Evolutionary conservation across 768 basidiomycete genomes (phyloP), one percentile per base, ranked within the genome.

Genomic region (Tylopilus rubrobrunneus): DNA sequence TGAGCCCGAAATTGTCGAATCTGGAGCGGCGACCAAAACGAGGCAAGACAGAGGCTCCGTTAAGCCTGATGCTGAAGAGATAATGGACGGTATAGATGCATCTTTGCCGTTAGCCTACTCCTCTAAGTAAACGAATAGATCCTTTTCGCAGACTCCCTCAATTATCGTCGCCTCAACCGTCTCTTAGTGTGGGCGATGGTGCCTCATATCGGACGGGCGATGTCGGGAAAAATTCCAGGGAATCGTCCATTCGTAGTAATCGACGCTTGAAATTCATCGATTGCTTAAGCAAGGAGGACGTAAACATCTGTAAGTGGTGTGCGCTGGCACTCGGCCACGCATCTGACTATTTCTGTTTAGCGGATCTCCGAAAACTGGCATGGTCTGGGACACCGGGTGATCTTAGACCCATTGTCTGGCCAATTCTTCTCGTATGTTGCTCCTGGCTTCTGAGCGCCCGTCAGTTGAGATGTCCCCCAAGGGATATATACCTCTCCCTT

Each of bases 361-460:
- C 83, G 19, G 90, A 92, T 67, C 76, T 99, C 56, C 80, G 94
- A 45, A 93, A 92, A 65, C 80, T 97, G 45, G 87, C 94, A 19
- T 99, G 97, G 97, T 87, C 87, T 48, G 97, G 97, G 23, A 89
- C 98, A 25, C 96, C 97, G 0, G 68, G 71, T 51, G 90, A 94
- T 61, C 75, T 99, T 27, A 81, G 97, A 39, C 92, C 93, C 0
- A 81, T 97, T 65, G 89, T 87, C 25, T 99, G 97, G 97, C 93
- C 93, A 65, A 76, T 98, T 45, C 78, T 99, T 31, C 83, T 98
- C 37, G 94, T 96, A 66, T 60, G 89, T 76, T 76, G 7, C 48
- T 25, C 31, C 15, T 41, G 23, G 39, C 44, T 52, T 48, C 21
- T 51, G 34, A 42, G 28, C 48, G 15, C 34, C 17, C 31, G 31